A percentile compares a stretch with the other conserved stretches of the same genome.
phyloP scores from a whole-genome alignment of 164 flowering plant genomes.

The Vitis cinerea region DNA sequence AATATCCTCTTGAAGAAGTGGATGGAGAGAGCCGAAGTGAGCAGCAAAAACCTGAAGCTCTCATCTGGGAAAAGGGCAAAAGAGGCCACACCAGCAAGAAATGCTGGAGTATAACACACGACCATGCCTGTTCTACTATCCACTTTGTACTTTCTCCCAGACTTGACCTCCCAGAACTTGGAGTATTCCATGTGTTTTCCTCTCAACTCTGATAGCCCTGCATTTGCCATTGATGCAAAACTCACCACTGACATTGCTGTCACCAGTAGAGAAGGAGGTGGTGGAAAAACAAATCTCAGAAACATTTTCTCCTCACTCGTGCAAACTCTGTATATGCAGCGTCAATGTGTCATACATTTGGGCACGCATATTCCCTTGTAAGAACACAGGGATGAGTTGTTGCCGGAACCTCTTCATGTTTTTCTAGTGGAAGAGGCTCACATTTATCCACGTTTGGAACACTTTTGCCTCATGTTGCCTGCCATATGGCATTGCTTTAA shows the following conservation, averaged over 20 bases:
- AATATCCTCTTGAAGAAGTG: constrained; percentile 67
- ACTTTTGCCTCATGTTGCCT: too few relatives aligned
- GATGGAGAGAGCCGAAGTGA: constrained; percentile 44
- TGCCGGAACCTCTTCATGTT: too few relatives aligned
- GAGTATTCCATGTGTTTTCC: constrained; percentile 62
- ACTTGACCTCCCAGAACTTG: constrained; percentile 36
- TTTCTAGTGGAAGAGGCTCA: too few relatives aligned
- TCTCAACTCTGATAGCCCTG: constrained; percentile 42
- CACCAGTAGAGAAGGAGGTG: constrained; percentile 42
- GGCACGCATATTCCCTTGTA: too few relatives aligned
- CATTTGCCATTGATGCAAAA: constrained; percentile 15
- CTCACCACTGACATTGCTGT: constrained; percentile 35
- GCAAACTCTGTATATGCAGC: too few relatives aligned
- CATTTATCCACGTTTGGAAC: too few relatives aligned
- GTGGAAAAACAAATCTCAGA: constrained; percentile 24
- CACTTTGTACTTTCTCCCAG: neutral
- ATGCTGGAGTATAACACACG: constrained; percentile 46
- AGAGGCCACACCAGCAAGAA: constrained; percentile 37
- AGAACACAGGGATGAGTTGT: too few relatives aligned
- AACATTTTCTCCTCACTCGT: too few relatives aligned
- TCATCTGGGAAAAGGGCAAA: constrained; percentile 20
- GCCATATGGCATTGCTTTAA: too few relatives aligned
- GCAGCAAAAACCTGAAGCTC: constrained; percentile 32
- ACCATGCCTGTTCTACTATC: constrained; percentile 54
- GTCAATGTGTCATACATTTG: too few relatives aligned